Base-by-base conservation (phyloP, 495 filamentous ascomycete genomes). In the Wilcoxina mikolae region DNA sequence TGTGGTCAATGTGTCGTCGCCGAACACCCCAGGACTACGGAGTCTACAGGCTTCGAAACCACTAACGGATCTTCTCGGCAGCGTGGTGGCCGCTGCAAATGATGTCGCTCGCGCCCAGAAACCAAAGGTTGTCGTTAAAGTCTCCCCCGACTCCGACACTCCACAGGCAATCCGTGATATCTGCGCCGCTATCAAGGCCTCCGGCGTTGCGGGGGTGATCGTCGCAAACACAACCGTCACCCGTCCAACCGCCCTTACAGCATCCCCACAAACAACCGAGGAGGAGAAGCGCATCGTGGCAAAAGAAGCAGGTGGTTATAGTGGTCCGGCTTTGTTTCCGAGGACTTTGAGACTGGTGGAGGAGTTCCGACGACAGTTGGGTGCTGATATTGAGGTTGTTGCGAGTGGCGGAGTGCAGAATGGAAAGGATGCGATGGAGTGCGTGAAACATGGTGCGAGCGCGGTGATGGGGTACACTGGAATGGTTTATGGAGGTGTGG, bases 211-310 rank as follows among this genome's bases (percentile, higher is more conserved):
- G 56, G 91, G 91, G 0, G 81, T 98, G 3, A 94, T 96, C 60
- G 90, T 98, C n/a, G 90, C 87, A 0, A 98, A 98, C 69, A 98
- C 91, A 0, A 98, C 91, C 2, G 94, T 87, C 68, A 74, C 77
- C 55, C 76, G 91, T 11, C 78, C 82, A 1, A 78, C 77, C 2
- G 68, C 84, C n/a, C 64, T 85, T 7, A 79, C 85, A 12, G 64
- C 74, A 29, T 81, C 79, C 5, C 78, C 80, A 52, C 67, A 70
- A 31, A 71, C 91, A 15, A 77, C 81, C 0, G 57, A 70, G 3
- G 78, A 77, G 58, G 90, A 96, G 65, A 75, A 79, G 60, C 60
- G 70, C 43, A 72, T 79, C 0, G 59, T 94, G 46, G 71, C 42
- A 7, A 31, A 71, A 22, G 88, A 98, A 71, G 76, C 79, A 7